phyloP scores from a whole-genome alignment of 495 filamentous ascomycete genomes.

The Hypoxylon fuscum region DNA sequence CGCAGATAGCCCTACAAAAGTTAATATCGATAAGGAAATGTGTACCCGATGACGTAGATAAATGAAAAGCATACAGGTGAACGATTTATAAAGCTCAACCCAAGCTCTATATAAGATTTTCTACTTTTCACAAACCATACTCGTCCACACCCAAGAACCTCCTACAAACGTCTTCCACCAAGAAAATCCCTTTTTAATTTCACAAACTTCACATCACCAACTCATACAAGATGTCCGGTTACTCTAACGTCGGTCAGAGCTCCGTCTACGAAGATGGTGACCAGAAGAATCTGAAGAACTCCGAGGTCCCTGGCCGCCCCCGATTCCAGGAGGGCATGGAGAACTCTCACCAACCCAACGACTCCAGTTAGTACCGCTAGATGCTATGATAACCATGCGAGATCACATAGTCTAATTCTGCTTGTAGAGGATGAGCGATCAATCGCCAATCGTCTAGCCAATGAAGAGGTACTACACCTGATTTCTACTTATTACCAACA shows the following conservation, averaged over 20 bases:
- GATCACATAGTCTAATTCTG: constrained; percentile 6
- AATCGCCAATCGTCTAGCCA: constrained; percentile 78
- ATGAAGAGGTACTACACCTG: constrained; percentile 62
- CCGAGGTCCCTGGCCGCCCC: constrained; percentile 58
- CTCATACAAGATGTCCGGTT: constrained; percentile 45
- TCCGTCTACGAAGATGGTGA: constrained; percentile 65
- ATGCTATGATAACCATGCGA: too few species aligned
- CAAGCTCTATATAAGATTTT: background rate
- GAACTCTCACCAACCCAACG: constrained; percentile 71
- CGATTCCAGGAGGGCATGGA: constrained; percentile 73
- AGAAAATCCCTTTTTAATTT: background rate
- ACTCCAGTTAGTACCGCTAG: constrained; percentile 67
- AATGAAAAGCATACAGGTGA: background rate
- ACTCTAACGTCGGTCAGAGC: constrained; percentile 54
- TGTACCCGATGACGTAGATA: constrained; percentile 28
- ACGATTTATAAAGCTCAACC: constrained; percentile 20
- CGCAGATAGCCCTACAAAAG: background rate
- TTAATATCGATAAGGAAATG: constrained; percentile 19
- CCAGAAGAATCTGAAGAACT: constrained; percentile 70
- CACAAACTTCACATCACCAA: constrained; percentile 1
- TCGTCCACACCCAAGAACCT: constrained; percentile 1
- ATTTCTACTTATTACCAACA: background rate
- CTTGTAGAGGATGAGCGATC: constrained; percentile 76
- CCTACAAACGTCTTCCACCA: background rate
- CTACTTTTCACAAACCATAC: background rate